Conservation (phyloP, 2,329 filamentous ascomycete species). For the Fusarium sp. region DNA sequence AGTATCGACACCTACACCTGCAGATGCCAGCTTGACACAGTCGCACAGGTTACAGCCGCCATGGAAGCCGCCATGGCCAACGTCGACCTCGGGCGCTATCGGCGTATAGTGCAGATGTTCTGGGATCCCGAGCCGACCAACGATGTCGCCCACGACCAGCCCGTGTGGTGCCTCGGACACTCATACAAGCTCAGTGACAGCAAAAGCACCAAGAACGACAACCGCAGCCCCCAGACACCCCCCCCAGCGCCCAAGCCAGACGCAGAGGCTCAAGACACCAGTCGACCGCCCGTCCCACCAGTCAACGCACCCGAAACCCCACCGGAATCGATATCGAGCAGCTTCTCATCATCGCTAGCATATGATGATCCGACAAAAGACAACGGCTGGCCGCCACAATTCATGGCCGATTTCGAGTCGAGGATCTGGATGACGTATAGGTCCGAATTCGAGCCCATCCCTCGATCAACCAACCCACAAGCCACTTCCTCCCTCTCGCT, state of each 20-base stretch:
- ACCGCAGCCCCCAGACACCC: conserved; percentile 38
- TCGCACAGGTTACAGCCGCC: conserved; percentile 5
- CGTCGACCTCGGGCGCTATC: conserved; percentile 79
- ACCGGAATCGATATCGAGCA: conserved; percentile 62
- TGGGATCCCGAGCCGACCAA: conserved; percentile 93
- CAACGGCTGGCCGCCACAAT: conserved; percentile 83
- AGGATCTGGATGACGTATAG: conserved; percentile 97
- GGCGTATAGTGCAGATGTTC: conserved; percentile 88
- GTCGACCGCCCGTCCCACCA: conserved; percentile 31
- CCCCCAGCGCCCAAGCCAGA: conserved; percentile 31
- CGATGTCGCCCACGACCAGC: conserved; percentile 72
- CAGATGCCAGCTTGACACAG: conserved; percentile 30
- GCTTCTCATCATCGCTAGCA: conserved; percentile 63
- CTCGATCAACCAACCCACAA: conserved; percentile 80
- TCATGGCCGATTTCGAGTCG: conserved; percentile 93
- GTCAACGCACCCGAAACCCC: conserved; percentile 57
- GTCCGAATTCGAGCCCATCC: conserved; percentile 85
- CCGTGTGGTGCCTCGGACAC: conserved; percentile 85
- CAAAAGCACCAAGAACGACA: conserved; percentile 15
- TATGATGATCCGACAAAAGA: conserved; percentile 59
- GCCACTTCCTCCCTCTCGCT: conserved; percentile 81
- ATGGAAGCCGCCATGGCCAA: conserved; percentile 60
- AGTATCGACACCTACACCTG: neutral
- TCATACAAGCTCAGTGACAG: conserved; percentile 59
- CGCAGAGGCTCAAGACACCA: conserved; percentile 26